Evolutionary conservation across 768 basidiomycete species (phyloP).

Genomic region (Suillus luteus): DNA sequence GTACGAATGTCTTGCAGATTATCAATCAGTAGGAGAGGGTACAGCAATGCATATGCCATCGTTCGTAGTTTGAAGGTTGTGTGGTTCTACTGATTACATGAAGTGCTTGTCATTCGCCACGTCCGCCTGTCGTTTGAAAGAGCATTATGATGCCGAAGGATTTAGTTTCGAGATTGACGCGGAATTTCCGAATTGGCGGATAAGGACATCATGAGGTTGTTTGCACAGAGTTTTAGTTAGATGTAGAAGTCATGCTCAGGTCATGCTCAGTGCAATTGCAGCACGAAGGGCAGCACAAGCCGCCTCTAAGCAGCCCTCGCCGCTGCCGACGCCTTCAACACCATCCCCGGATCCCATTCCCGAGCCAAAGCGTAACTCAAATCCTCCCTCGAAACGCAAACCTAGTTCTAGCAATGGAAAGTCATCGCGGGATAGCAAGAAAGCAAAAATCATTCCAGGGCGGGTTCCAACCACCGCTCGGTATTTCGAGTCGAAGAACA

Average conservation of each 20-base stretch:
- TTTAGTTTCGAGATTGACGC: no score
- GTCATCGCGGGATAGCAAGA: neutral
- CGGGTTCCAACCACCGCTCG: neutral
- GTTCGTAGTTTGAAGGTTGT: neutral
- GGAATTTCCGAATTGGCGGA: no score
- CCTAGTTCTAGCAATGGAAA: neutral
- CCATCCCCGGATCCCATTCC: neutral
- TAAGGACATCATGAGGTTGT: no score
- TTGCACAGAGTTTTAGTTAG: no score
- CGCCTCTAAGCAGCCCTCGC: neutral
- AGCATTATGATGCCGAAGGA: no score
- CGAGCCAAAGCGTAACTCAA: neutral
- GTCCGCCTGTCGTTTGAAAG: neutral
- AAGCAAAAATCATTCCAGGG: neutral
- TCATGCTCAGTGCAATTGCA: slow-evolving; percentile 7
- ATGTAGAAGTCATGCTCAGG: no score
- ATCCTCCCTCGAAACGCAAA: slow-evolving; percentile 5
- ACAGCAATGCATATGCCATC: neutral
- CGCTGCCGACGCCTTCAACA: neutral
- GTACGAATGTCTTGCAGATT: slow-evolving; percentile 15
- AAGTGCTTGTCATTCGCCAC: neutral
- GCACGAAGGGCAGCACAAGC: slow-evolving; percentile 5
- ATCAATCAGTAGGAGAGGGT: neutral
- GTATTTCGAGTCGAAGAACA: neutral
- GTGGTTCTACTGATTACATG: neutral